Conservation (phyloP, 2,329 filamentous ascomycete species). For the Pyrenophora tritici-repentis region DNA sequence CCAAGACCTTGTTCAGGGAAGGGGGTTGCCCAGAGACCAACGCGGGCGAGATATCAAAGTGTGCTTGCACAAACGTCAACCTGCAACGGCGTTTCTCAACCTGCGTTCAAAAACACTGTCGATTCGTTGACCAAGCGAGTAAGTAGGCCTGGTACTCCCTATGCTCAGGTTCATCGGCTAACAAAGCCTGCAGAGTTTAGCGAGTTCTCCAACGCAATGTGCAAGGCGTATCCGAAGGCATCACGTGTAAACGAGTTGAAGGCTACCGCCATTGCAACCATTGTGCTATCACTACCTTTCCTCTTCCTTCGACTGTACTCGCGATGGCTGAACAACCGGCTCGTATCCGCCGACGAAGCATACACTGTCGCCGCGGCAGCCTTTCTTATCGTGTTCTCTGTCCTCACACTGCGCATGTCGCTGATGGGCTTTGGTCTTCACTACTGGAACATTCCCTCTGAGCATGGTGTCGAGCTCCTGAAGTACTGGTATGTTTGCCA, state of each 20-base stretch:
- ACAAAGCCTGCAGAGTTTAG: not conserved
- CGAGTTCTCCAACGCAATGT: slow-evolving; percentile 10
- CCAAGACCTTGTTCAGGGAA: slow-evolving; percentile 12
- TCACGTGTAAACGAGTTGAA: slow-evolving; percentile 17
- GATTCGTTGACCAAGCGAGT: not conserved
- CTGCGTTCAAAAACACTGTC: slow-evolving; percentile 9
- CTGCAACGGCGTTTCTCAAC: slow-evolving; percentile 12
- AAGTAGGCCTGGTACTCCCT: not conserved
- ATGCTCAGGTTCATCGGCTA: not conserved
- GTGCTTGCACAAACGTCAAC: slow-evolving; percentile 14
- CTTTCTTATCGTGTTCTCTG: slow-evolving; percentile 14
- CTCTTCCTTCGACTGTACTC: slow-evolving; percentile 20
- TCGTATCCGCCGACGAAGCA: slow-evolving; percentile 16
- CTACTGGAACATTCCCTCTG: slow-evolving; percentile 17
- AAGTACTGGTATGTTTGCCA: slow-evolving; percentile 23
- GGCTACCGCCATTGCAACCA: slow-evolving; percentile 12
- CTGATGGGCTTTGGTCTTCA: slow-evolving; percentile 21
- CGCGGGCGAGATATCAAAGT: slow-evolving; percentile 11
- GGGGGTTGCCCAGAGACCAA: slow-evolving; percentile 17
- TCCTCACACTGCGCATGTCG: slow-evolving; percentile 22
- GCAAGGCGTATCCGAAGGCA: slow-evolving; percentile 17
- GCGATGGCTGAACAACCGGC: slow-evolving; percentile 18
- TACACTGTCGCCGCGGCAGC: slow-evolving; percentile 21
- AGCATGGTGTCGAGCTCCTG: slow-evolving; percentile 14
- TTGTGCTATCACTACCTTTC: slow-evolving; percentile 8